Percentiles rank a stretch among this genome's conserved stretches.
Conservation (phyloP, 345 rosid species). For the Cardamine chenopodiifolia region DNA sequence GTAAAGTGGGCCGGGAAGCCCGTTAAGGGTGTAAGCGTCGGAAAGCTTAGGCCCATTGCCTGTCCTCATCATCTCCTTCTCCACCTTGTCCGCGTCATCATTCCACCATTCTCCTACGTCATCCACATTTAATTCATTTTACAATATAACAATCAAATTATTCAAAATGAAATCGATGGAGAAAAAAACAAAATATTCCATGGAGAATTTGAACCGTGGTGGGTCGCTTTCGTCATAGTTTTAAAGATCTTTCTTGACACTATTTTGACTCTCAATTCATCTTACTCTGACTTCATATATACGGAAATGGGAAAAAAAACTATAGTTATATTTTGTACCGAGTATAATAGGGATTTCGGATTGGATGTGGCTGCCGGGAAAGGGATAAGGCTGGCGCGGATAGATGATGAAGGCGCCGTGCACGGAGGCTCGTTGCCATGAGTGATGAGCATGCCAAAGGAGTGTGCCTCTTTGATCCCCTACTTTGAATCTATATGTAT, state of each 20-base stretch:
- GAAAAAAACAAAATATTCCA: neutral
- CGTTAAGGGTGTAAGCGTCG: conserved; percentile 67
- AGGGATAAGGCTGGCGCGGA: conserved; percentile 59
- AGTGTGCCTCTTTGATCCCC: conserved; percentile 64
- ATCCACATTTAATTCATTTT: neutral
- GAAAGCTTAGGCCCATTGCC: conserved; percentile 58
- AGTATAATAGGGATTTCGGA: conserved; percentile 62
- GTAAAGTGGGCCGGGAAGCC: conserved; percentile 70
- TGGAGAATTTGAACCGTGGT: neutral
- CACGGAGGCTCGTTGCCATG: conserved; percentile 75
- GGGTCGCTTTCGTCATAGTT: neutral
- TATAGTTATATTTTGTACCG: conserved; percentile 42
- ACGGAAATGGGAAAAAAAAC: neutral
- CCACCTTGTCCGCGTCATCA: conserved; percentile 53
- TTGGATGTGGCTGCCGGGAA: conserved; percentile 45
- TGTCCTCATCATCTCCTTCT: conserved; percentile 46
- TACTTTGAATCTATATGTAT: conserved; percentile 58
- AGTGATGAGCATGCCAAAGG: conserved; percentile 64
- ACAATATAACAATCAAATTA: too few species aligned
- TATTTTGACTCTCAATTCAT: neutral
- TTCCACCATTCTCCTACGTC: conserved; percentile 76
- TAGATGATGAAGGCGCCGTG: conserved; percentile 66
- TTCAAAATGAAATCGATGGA: too few species aligned
- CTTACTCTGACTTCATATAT: neutral
- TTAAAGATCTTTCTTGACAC: neutral